A percentile compares a stretch with the other conserved stretches of the same genome.
These are phyloP conservation scores for Didymella pomorum DNA, from an alignment of 2,329 filamentous ascomycete species.

Conservation along the genomic window DNA sequence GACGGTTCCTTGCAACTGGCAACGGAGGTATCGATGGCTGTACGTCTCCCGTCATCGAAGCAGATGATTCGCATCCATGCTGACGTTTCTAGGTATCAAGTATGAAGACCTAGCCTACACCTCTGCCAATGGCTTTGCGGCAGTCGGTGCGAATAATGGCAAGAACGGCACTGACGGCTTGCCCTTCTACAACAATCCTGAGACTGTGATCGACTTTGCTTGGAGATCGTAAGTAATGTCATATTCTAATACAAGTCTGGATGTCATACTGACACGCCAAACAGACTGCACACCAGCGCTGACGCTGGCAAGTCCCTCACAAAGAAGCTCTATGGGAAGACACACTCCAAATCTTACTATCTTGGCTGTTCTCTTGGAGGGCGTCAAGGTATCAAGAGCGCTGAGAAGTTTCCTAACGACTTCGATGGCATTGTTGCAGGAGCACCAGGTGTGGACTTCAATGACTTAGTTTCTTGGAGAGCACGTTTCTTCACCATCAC, in stretches of 20 bases:
- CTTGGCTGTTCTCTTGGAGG: conserved; percentile 48
- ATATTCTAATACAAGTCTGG: no score
- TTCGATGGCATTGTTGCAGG: conserved; percentile 49
- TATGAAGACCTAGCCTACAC: conserved; percentile 53
- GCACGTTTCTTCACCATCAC: conserved; percentile 44
- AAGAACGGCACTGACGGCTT: conserved; percentile 55
- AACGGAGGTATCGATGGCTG: conserved; percentile 56
- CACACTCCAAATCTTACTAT: conserved; percentile 51
- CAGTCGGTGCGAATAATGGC: conserved; percentile 52
- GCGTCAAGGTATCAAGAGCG: conserved; percentile 41
- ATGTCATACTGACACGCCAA: background rate
- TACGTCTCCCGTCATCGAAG: conserved; percentile 29
- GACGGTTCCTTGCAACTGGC: conserved; percentile 50
- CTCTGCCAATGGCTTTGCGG: conserved; percentile 48
- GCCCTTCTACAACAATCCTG: conserved; percentile 55
- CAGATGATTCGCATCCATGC: background rate
- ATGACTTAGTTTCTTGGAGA: conserved; percentile 40
- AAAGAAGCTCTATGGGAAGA: conserved; percentile 48
- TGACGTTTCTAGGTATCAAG: conserved; percentile 47
- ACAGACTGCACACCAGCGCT: conserved; percentile 50
- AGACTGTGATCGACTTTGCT: conserved; percentile 59
- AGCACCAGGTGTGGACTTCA: conserved; percentile 43
- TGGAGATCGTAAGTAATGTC: conserved; percentile 48
- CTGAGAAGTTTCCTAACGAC: conserved; percentile 42
- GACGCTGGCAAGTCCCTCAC: conserved; percentile 51